Conservation (phyloP, 140 eudicot species). For the Anethum foeniculum region DNA sequence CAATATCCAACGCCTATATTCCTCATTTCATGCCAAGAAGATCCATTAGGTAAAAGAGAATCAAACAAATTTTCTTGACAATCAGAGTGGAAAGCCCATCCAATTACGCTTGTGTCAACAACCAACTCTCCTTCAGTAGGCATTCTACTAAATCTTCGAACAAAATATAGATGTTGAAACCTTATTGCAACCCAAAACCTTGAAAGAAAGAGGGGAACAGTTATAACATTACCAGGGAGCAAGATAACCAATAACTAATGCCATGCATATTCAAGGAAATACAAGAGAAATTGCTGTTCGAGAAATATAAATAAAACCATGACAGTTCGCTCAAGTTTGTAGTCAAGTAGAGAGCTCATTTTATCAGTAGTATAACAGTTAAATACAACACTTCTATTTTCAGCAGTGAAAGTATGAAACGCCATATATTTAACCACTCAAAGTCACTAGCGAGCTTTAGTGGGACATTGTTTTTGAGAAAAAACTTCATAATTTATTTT, state of each 20-base stretch:
- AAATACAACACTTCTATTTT: background rate
- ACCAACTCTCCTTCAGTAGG: conserved; percentile 52
- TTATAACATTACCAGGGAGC: conserved; percentile 2
- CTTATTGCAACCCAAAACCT: conserved; percentile 93
- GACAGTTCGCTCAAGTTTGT: background rate
- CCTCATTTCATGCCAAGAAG: conserved; percentile 95
- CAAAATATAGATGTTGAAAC: conserved; percentile 64
- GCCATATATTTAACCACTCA: background rate
- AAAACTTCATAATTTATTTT: background rate
- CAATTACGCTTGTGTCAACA: conserved; percentile 50
- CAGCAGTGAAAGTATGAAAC: background rate
- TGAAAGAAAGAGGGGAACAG: conserved; percentile 10
- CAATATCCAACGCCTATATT: conserved; percentile 82
- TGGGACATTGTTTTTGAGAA: background rate
- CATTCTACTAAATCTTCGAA: conserved; percentile 42
- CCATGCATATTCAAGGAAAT: background rate
- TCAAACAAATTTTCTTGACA: conserved; percentile 74
- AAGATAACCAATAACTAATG: background rate
- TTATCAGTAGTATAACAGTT: background rate
- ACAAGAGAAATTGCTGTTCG: conserved; percentile 4
- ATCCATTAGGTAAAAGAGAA: conserved; percentile 53
- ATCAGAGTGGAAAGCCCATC: conserved; percentile 96
- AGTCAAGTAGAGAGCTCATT: background rate
- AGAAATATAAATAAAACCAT: background rate
- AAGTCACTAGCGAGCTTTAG: background rate